A percentile compares a stretch with the other conserved stretches of the same genome.
Conservation (phyloP, 2,329 filamentous ascomycete species). For the Zymoseptoria tritici region DNA sequence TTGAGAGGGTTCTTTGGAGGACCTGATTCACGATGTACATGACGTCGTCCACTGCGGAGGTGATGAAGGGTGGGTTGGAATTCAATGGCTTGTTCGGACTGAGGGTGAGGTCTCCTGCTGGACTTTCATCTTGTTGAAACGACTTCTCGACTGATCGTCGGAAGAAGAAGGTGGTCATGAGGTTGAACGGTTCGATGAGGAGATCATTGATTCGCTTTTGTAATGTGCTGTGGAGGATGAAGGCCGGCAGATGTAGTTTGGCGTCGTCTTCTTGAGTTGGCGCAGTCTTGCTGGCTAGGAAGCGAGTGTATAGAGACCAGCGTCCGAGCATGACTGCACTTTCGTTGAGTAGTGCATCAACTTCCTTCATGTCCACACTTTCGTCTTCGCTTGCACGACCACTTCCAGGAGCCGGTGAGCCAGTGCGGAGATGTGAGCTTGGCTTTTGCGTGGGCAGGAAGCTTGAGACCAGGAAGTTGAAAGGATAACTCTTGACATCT, state of each 20-base stretch:
- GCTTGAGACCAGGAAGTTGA: slow-evolving; percentile 93
- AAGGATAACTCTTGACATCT: slow-evolving; percentile 95
- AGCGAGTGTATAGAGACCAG: slow-evolving; percentile 88
- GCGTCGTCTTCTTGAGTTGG: slow-evolving; percentile 13
- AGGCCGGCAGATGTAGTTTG: slow-evolving; percentile 58
- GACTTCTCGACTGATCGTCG: slow-evolving; percentile 93
- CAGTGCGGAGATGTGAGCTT: slow-evolving; percentile 44
- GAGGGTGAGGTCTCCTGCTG: slow-evolving; percentile 70
- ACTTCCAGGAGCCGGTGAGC: slow-evolving; percentile 57
- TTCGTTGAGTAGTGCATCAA: slow-evolving; percentile 80
- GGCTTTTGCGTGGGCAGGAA: slow-evolving; percentile 66
- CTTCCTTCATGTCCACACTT: slow-evolving; percentile 90
- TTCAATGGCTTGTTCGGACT: slow-evolving; percentile 64
- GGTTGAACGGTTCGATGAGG: slow-evolving; percentile 74
- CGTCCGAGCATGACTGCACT: slow-evolving; percentile 85
- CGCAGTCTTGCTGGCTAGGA: slow-evolving; percentile 75
- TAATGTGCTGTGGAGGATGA: slow-evolving; percentile 72
- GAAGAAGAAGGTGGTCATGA: slow-evolving; percentile 94
- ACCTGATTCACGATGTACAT: slow-evolving; percentile 99
- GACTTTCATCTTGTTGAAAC: slow-evolving; percentile 82
- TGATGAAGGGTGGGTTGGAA: slow-evolving; percentile 80
- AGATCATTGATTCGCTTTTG: slow-evolving; percentile 68
- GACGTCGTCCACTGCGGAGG: slow-evolving; percentile 92
- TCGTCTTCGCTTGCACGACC: slow-evolving; percentile 74
- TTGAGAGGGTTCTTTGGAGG: slow-evolving; percentile 76